phyloP scores from a whole-genome alignment of 768 basidiomycete genomes.

The Lyophyllum decastes region DNA sequence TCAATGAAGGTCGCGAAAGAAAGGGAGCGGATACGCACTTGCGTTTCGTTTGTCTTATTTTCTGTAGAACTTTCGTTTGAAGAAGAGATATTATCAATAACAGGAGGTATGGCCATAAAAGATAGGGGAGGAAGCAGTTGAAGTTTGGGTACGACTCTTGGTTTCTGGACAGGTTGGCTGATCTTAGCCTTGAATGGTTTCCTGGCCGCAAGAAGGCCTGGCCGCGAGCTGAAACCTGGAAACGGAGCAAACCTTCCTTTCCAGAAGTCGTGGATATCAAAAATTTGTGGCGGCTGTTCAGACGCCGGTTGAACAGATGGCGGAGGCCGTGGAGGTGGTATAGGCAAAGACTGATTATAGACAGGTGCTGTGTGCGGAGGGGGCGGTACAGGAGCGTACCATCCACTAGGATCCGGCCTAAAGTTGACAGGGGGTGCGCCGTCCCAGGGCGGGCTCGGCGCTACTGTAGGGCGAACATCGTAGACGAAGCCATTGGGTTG shows the following conservation, averaged over 20 bases:
- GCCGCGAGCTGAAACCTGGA: slow-evolving; percentile 38
- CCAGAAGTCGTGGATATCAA: slow-evolving; percentile 38
- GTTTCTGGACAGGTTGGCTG: slow-evolving; percentile 15
- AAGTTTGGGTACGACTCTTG: slow-evolving; percentile 6
- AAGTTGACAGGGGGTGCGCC: neutral
- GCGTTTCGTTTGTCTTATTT: slow-evolving; percentile 9
- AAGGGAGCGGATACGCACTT: neutral
- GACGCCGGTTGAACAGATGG: neutral
- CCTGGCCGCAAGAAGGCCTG: slow-evolving; percentile 30
- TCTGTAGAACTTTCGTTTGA: slow-evolving; percentile 6
- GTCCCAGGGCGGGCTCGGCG: neutral
- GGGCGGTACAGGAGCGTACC: slow-evolving; percentile 10
- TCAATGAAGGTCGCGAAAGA: neutral
- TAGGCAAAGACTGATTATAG: neutral
- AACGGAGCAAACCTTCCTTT: slow-evolving; percentile 43
- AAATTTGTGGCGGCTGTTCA: neutral
- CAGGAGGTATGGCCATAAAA: slow-evolving; percentile 11
- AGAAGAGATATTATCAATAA: neutral
- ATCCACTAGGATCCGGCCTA: slow-evolving; percentile 15
- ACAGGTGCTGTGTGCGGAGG: neutral
- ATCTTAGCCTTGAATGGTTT: slow-evolving; percentile 16
- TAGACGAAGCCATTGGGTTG: neutral
- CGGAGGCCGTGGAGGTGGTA: neutral
- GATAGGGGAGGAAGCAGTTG: slow-evolving; percentile 22
- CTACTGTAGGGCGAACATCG: neutral